phyloP scores from a whole-genome alignment of 345 rosid genomes.

The Eutrema japonicum region DNA sequence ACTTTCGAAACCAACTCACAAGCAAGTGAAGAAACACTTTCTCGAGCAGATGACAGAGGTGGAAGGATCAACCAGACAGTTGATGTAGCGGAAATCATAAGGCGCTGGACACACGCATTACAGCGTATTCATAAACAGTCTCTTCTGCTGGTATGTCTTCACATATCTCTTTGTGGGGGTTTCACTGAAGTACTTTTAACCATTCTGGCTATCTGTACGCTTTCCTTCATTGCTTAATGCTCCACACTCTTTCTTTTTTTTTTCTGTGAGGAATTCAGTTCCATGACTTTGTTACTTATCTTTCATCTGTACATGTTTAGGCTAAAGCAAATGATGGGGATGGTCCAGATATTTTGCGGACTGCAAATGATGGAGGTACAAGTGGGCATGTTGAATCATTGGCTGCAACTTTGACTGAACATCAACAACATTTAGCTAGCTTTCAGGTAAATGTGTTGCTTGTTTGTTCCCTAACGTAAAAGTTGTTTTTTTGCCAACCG shows the following conservation, averaged over 20 bases:
- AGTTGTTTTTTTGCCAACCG: conserved; percentile 21
- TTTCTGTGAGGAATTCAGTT: conserved; percentile 19
- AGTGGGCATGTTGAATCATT: conserved; percentile 93
- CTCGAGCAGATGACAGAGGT: conserved; percentile 84
- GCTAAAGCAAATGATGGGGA: conserved; percentile 98
- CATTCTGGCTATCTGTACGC: conserved; percentile 2
- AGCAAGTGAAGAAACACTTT: conserved; percentile 66
- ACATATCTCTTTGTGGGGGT: conserved; percentile 23
- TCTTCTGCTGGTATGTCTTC: conserved; percentile 78
- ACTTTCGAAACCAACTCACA: conserved; percentile 54
- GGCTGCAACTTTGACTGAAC: conserved; percentile 89
- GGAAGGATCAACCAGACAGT: conserved; percentile 87
- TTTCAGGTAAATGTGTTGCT: conserved; percentile 68
- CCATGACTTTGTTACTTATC: conserved; percentile 4
- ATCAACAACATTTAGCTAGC: conserved; percentile 97
- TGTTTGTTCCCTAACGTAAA: conserved; percentile 16
- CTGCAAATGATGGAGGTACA: conserved; percentile 70
- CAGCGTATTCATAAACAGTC: conserved; percentile 99
- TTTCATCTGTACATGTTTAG: conserved; percentile 49
- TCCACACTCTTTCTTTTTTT: not conserved
- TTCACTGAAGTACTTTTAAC: conserved; percentile 9
- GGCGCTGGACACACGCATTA: conserved; percentile 99
- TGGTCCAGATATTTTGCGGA: conserved; percentile 94
- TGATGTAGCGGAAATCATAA: conserved; percentile 95
- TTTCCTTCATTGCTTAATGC: not conserved